Base-by-base conservation (phyloP, 352 stramenopile species). In the Thalassiosira delicatula region DNA sequence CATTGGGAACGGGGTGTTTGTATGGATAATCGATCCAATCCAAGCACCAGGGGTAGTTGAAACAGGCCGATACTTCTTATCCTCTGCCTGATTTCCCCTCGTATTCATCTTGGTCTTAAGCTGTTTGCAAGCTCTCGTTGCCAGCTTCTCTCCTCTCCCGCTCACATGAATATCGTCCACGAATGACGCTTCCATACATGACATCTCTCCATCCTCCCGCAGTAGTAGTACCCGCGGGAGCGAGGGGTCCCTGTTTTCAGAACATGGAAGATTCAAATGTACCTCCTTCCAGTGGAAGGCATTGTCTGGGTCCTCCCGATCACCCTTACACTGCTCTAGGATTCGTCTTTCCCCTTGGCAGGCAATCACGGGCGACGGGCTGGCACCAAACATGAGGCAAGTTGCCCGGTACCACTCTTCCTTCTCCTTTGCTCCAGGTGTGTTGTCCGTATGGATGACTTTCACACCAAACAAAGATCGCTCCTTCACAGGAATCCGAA, bases 41-140 rank as follows among this genome's bases (percentile, higher is more conserved):
- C 78, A 85, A 1, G 70, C 51, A n/a, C 78, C 63, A 42, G 78
- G 69, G 8, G 42, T 70, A 5, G 49, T 12, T 0, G 63, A 71
- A 17, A 33, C n/a, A 30, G 32, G 63, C 21, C 71, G 33, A 59
- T 53, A 67, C 57, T 85, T 85, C 12, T 42, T 12, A 0, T 23
- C 49, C 37, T 44, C 63, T 8, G 21, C 44, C 42, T 85, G 78
- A 32, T 81, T 77, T 21, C 63, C 78, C n/a, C 35, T 0, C 23
- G 46, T 67, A 23, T 81, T 85, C 70, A 85, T 85, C 17, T n/a
- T 19, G 27, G 49, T 35, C 19, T 46, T 63, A 3, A 78, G n/a
- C 29, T 65, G 46, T 7, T 46, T 1, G 44, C 32, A 42, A 42
- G 60, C 49, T 21, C 4, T 2, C 23, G 8, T 65, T 23, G 3